These are phyloP conservation scores for Gaultheria prostrata DNA, from an alignment of 148 eudicot species.

Conservation along the genomic window DNA sequence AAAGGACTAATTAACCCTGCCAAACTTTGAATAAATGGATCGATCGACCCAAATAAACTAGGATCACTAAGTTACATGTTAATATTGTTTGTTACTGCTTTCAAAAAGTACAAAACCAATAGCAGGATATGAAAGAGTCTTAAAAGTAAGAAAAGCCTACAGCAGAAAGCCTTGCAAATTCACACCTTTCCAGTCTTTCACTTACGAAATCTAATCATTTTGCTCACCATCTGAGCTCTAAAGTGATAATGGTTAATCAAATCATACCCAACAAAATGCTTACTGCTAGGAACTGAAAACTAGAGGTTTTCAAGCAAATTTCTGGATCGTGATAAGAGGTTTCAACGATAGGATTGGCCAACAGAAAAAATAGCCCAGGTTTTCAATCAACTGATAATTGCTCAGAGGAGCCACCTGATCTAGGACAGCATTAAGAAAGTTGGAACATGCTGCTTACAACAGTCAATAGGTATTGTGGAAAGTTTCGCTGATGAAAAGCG, in stretches of 20 bases:
- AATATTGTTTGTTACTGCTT: background rate
- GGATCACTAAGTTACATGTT: background rate
- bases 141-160: background rate
- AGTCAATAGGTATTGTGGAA: background rate
- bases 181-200: background rate
- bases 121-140: background rate
- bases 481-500: background rate
- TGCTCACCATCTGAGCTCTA: too few relatives aligned
- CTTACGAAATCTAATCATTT: background rate
- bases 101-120: too few relatives aligned
- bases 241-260: too few relatives aligned
- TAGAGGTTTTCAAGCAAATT: background rate
- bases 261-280: background rate
- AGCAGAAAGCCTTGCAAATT: background rate
- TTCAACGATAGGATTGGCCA: background rate
- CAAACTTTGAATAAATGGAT: background rate
- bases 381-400: background rate
- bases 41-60: background rate
- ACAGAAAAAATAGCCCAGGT: background rate
- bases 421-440: background rate
- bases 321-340: background rate
- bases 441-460: background rate
- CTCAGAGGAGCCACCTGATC: background rate
- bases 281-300: background rate
- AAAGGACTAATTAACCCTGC: background rate